Conservation (phyloP, 2,329 filamentous ascomycete genomes). For the Microdochium nivale region DNA sequence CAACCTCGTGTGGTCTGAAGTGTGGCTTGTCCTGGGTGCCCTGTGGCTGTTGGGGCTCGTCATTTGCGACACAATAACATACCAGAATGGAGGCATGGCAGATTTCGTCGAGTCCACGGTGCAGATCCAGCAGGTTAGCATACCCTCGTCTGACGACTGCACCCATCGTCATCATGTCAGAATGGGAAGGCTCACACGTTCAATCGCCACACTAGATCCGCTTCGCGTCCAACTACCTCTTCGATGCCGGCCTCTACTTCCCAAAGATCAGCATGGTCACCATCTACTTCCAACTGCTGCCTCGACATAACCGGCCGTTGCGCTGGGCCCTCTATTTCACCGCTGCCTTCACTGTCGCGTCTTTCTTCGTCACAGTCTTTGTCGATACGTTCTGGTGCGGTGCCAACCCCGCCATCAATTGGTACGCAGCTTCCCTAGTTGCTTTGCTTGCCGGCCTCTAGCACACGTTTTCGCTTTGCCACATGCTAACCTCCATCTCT, state of each 20-base stretch:
- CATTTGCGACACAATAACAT: conserved; percentile 6
- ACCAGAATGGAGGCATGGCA: not conserved
- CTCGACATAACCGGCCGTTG: conserved; percentile 1
- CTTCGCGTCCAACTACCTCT: conserved; percentile 5
- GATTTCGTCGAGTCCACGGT: not conserved
- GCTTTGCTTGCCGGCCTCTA: too few species aligned
- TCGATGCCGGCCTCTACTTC: conserved; percentile 7
- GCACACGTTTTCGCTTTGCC: not conserved
- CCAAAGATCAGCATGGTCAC: conserved; percentile 6
- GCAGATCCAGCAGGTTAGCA: conserved; percentile 1
- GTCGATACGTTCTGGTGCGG: conserved; percentile 3
- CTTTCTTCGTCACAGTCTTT: conserved; percentile 1
- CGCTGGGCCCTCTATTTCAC: conserved; percentile 2
- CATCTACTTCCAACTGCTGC: conserved; percentile 5
- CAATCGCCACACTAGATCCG: conserved; percentile 1
- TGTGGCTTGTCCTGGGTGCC: conserved; percentile 3
- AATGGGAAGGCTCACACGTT: not conserved
- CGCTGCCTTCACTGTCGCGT: not conserved
- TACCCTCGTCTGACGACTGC: not conserved
- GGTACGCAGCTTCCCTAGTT: not conserved
- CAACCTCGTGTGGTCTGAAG: conserved; percentile 4
- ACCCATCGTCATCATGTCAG: too few species aligned
- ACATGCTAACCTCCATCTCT: not conserved
- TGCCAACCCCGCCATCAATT: not conserved
- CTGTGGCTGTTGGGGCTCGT: conserved; percentile 3